Evolutionary conservation across 1,284 basidiomycete genomes (phyloP).

Genomic region (Taiwanofungus camphoratus): DNA sequence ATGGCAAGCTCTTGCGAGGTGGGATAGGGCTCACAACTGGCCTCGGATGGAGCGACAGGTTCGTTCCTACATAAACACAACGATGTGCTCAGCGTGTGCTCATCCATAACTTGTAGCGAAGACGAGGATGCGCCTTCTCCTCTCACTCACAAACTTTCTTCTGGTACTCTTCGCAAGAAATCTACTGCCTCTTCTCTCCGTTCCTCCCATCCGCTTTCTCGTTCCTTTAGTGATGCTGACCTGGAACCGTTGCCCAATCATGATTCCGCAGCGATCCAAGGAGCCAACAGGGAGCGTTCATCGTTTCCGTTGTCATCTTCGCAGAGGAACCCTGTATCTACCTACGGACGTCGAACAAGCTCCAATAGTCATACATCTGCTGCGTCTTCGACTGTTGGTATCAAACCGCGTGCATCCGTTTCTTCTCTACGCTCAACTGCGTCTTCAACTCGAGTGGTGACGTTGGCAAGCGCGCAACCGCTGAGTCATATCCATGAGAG

Average conservation of each 20-base stretch:
- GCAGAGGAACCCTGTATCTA: slow-evolving; percentile 6
- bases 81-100: slow-evolving; percentile 3
- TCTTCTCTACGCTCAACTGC: slow-evolving; percentile 16
- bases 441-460: slow-evolving; percentile 7
- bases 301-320: slow-evolving; percentile 10
- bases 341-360: slow-evolving; percentile 13
- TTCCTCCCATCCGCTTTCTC: slow-evolving; percentile 24
- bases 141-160: slow-evolving; percentile 59
- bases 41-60: slow-evolving; percentile 78
- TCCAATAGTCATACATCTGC: slow-evolving; percentile 21
- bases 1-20: slow-evolving; percentile 55
- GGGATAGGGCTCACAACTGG: slow-evolving; percentile 76
- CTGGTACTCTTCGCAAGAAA: slow-evolving; percentile 34
- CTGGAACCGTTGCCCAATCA: background rate
- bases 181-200: slow-evolving; percentile 10
- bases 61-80: too few relatives aligned
- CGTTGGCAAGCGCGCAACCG: slow-evolving; percentile 3
- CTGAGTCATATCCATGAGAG: slow-evolving; percentile 15
- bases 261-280: background rate
- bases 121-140: slow-evolving; percentile 78
- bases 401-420: slow-evolving; percentile 16
- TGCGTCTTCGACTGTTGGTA: slow-evolving; percentile 7
- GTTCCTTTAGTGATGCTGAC: slow-evolving; percentile 23
- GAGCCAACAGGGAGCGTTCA: background rate
- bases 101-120: slow-evolving; percentile 40